Conservation (phyloP, 1,139 yeast genomes). For the Zhuliangozyma blackwelliae region DNA sequence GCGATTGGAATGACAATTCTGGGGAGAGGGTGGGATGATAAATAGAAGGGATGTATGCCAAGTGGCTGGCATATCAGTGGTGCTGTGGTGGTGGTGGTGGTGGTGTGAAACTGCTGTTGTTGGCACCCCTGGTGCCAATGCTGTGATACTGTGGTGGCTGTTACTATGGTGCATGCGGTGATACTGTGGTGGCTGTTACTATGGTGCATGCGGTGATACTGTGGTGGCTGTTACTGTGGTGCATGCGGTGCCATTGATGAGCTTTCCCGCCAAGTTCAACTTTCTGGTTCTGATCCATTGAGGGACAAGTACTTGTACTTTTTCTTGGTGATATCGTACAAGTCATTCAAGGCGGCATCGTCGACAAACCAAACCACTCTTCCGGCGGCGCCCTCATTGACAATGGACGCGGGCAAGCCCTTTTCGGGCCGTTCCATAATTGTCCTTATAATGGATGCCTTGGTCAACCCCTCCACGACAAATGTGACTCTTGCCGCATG, state of each 20-base stretch:
- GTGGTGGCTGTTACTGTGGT: constrained; percentile 3
- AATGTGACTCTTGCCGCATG: constrained; percentile 91
- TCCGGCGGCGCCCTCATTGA: constrained; percentile 95
- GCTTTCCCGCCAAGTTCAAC: neutral
- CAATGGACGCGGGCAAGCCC: constrained; percentile 90
- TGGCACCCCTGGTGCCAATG: no score
- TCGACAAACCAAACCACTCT: constrained; percentile 98
- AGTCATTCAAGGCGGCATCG: constrained; percentile 87
- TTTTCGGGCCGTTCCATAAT: constrained; percentile 98
- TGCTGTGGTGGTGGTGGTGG: no score
- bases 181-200: neutral
- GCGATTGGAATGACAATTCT: no score
- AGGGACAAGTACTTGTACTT: constrained; percentile 59
- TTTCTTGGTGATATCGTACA: constrained; percentile 67
- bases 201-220: neutral
- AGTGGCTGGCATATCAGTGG: no score
- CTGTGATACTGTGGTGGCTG: no score
- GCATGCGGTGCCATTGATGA: neutral
- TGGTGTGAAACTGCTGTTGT: no score
- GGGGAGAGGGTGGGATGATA: no score
- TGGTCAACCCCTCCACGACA: constrained; percentile 93
- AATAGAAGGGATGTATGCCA: no score
- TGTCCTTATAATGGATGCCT: constrained; percentile 87
- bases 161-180: no score
- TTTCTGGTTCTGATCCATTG: constrained; percentile 7